A percentile compares a stretch with the other conserved stretches of the same genome.
phyloP scores from a whole-genome alignment of 2,329 filamentous ascomycete species.

The Periglandula ipomoeae region DNA sequence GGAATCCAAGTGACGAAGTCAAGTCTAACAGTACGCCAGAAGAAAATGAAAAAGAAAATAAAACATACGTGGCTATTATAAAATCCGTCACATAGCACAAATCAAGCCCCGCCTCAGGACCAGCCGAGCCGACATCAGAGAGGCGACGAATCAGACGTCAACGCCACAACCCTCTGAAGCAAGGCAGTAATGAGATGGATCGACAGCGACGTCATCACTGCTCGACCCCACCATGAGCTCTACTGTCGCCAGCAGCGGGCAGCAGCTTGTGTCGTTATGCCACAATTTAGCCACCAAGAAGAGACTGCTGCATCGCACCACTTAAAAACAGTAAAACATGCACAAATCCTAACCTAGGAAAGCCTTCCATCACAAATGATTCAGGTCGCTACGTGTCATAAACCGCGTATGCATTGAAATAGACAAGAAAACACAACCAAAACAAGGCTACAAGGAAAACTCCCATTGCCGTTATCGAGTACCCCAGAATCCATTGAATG shows the following conservation, averaged over 20 bases:
- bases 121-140: no score
- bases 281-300: no score
- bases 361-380: not conserved
- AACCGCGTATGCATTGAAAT: not conserved
- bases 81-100: constrained; percentile 91
- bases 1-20: not conserved
- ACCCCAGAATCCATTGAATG: constrained; percentile 4
- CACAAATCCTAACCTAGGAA: no score
- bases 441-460: not conserved
- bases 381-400: not conserved
- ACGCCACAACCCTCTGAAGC: not conserved
- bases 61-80: constrained; percentile 51
- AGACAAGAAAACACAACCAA: not conserved
- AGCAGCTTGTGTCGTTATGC: no score
- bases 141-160: not conserved
- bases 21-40: no score
- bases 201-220: constrained; percentile 6
- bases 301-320: no score
- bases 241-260: not conserved
- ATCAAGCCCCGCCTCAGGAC: constrained; percentile 79
- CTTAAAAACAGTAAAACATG: no score
- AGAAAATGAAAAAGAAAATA: not conserved
- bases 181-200: not conserved
- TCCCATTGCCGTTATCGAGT: not conserved
- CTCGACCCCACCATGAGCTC: not conserved